Conservation (phyloP, 306 rosid species). For the Lathyrus oleraceus region DNA sequence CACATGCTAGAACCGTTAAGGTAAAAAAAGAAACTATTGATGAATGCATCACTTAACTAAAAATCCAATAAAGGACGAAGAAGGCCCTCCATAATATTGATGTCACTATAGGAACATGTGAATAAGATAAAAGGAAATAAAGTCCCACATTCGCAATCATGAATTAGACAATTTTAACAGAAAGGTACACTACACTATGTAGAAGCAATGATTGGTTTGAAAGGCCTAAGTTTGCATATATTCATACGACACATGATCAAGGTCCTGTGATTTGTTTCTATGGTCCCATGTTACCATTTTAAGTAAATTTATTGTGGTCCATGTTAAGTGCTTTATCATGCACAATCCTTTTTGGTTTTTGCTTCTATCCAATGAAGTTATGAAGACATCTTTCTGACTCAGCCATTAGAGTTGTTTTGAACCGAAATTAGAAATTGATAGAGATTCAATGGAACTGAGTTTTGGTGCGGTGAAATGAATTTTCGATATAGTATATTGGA, state of each 20-base stretch:
- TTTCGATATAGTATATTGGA: too few species aligned
- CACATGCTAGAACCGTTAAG: background rate
- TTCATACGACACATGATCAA: slow-evolving; percentile 20
- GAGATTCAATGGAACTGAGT: too few species aligned
- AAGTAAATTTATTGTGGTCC: slow-evolving; percentile 26
- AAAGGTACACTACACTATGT: slow-evolving; percentile 15
- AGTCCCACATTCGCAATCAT: slow-evolving; percentile 26
- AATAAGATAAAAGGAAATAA: slow-evolving; percentile 19
- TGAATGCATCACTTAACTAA: slow-evolving; percentile 20
- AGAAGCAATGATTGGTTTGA: slow-evolving; percentile 42
- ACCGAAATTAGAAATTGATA: too few species aligned
- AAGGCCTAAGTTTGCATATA: slow-evolving; percentile 1
- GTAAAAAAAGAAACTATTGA: background rate
- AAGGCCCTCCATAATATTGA: slow-evolving; percentile 18
- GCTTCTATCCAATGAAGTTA: slow-evolving; percentile 29
- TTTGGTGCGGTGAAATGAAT: too few species aligned
- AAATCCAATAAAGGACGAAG: background rate
- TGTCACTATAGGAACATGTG: slow-evolving; percentile 23
- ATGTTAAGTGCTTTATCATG: slow-evolving; percentile 18
- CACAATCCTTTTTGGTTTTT: background rate
- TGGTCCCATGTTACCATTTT: slow-evolving; percentile 36
- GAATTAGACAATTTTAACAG: slow-evolving; percentile 21
- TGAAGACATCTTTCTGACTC: slow-evolving; percentile 7
- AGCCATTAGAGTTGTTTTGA: background rate
- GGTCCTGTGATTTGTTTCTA: background rate